Evolutionary conservation across 78 protist genomes (phyloP).

Genomic region (Andalucia godoyi): DNA sequence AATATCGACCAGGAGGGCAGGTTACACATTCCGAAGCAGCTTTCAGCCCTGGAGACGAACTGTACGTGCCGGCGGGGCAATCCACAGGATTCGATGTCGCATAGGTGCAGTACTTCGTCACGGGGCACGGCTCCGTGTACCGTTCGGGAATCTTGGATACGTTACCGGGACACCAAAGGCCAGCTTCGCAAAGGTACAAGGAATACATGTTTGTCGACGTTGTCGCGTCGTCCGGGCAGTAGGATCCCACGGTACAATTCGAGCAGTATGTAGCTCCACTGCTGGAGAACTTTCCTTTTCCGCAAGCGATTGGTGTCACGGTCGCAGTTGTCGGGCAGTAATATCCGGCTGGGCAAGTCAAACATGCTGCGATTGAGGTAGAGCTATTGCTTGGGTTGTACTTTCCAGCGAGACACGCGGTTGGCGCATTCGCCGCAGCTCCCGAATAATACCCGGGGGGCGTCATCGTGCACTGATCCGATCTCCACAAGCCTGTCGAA

Average conservation of each 20-base stretch:
- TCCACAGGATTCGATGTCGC: background rate
- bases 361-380: no score
- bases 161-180: background rate
- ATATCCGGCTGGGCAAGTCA: background rate
- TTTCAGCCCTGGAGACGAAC: background rate
- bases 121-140: constrained; percentile 16
- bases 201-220: background rate
- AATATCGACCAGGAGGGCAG: constrained; percentile 5
- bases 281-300: background rate
- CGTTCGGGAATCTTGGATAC: constrained; percentile 5
- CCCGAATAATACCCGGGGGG: background rate
- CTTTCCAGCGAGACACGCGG: constrained; percentile 2
- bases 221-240: background rate
- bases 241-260: background rate
- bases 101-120: constrained; percentile 11
- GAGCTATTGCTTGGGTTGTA: no score
- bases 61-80: constrained; percentile 18
- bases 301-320: background rate
- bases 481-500: background rate
- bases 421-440: background rate
- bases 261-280: background rate
- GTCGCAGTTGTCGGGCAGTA: background rate
- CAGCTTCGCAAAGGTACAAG: background rate
- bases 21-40: background rate
- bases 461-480: background rate